Base-by-base conservation (phyloP, 2,329 filamentous ascomycete genomes). In the Talaromyces sp. region DNA sequence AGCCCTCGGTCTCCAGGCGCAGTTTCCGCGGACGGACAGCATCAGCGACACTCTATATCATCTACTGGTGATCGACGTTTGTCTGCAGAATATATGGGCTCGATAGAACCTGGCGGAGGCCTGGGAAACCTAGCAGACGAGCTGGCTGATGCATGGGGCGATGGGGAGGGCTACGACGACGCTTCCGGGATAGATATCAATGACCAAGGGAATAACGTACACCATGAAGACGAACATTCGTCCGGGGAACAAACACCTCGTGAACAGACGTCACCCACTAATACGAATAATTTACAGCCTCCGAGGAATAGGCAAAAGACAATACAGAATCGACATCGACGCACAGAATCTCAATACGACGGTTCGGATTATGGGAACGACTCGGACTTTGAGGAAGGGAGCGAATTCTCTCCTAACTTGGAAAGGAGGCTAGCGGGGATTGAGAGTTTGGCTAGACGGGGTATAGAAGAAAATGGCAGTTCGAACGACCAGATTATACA, bases 121-220 rank as follows among this genome's bases (percentile, higher is more conserved):
- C 74, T 87, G 61, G 87, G 86, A 27, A 89, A 85, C 68, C 74
- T 89, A 60, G 87, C 87, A 33, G 87, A 89, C 71, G 87, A 89
- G 72, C 76, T 89, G 27, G 87, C 84, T 31, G 84, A 86, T 69
- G 83, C 83, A n/a, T 86, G 83, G 80, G 84, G 84, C 24, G 75
- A 81, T 43, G 84, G 84, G 33, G 83, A 83, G 56, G 79, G 79
- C 27, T 82, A 83, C 60, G 79, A 75, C 57, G 78, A 79, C 65
- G 72, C 71, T 8, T 78, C 77, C 1, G 76, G 76, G 9, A 74
- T 77, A 70, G 76, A 78, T 57, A 37, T 45, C 39, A 72, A 69
- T 22, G 68, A 68, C n/a, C 70, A 69, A 10, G 68, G 68, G 31
- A 73, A 76, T 45, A 59, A 52, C 11, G 73, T 78, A n/a, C 70